Conservation (phyloP, 2,329 filamentous ascomycete genomes). For the Aspergillus candidus region DNA sequence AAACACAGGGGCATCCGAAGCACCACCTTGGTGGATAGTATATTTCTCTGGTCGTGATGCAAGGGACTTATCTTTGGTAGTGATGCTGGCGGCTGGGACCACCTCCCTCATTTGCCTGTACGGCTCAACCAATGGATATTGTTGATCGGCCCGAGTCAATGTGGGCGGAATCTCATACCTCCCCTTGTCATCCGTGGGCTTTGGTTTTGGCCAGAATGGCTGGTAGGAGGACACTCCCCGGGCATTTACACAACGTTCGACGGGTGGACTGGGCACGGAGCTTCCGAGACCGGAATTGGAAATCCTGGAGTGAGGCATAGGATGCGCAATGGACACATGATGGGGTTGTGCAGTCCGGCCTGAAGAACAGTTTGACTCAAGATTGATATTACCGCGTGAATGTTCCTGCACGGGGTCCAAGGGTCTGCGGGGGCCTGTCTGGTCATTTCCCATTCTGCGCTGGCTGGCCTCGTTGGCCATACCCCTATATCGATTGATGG, state of each 20-base stretch:
- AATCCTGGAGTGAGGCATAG: conserved; percentile 11
- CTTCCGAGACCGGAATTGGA: conserved; percentile 9
- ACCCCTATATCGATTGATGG: conserved; percentile 36
- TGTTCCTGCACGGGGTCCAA: conserved; percentile 15
- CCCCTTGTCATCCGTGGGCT: too few species aligned
- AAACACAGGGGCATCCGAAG: conserved; percentile 26
- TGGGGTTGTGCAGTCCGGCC: conserved; percentile 8
- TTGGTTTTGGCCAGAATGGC: too few species aligned
- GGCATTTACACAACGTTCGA: conserved; percentile 18
- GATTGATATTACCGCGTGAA: conserved; percentile 11
- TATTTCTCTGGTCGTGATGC: conserved; percentile 14
- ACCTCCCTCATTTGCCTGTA: too few species aligned
- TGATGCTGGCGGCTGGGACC: too few species aligned
- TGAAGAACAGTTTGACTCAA: conserved; percentile 9
- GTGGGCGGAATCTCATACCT: too few species aligned
- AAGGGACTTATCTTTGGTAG: conserved; percentile 2
- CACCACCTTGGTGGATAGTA: conserved; percentile 12
- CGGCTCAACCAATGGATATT: too few species aligned
- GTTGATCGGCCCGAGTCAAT: too few species aligned
- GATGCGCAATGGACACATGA: conserved; percentile 10
- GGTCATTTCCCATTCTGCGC: conserved; percentile 5
- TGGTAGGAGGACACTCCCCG: not conserved
- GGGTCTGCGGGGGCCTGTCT: conserved; percentile 13
- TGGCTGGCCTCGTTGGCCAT: conserved; percentile 16
- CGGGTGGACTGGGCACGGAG: conserved; percentile 5